Percentiles rank a stretch among this genome's conserved stretches.
Evolutionary conservation across 1,284 basidiomycete genomes (phyloP).

Genomic region (Sphagnurus paluster): DNA sequence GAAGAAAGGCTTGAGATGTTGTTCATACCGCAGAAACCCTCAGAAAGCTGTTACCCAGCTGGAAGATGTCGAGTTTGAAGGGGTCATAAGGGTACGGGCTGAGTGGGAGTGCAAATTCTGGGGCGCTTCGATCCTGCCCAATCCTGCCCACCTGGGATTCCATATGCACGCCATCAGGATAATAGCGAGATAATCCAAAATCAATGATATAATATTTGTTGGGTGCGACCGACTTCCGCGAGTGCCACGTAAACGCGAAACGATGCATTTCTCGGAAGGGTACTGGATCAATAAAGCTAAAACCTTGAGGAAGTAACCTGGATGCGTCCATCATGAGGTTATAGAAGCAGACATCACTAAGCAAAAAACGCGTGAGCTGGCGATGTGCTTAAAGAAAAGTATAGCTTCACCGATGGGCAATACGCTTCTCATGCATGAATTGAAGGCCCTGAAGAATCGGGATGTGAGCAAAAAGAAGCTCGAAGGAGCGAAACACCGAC

Average conservation of each 20-base stretch:
- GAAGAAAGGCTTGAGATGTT: no score
- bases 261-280: background rate
- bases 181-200: slow-evolving; percentile 1
- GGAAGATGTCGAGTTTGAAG: slow-evolving; percentile 7
- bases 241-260: background rate
- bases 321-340: slow-evolving; percentile 14
- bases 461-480: background rate
- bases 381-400: background rate
- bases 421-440: slow-evolving; percentile 5
- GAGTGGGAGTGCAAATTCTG: slow-evolving; percentile 1
- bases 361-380: background rate
- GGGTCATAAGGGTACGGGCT: slow-evolving; percentile 2
- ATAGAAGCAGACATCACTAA: slow-evolving; percentile 7
- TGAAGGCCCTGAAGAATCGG: slow-evolving; percentile 1
- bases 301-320: slow-evolving; percentile 5
- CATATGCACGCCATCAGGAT: background rate
- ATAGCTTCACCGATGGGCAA: slow-evolving; percentile 1
- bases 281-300: background rate
- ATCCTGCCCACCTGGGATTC: background rate
- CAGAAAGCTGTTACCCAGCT: slow-evolving; percentile 3
- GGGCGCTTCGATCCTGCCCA: slow-evolving; percentile 2
- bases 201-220: slow-evolving; percentile 5
- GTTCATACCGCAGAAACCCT: background rate
- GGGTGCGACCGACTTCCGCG: background rate
- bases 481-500: background rate